These are phyloP conservation scores for Metschnikowia sp. DNA, from an alignment of 805 yeast species.

Conservation along the genomic window DNA sequence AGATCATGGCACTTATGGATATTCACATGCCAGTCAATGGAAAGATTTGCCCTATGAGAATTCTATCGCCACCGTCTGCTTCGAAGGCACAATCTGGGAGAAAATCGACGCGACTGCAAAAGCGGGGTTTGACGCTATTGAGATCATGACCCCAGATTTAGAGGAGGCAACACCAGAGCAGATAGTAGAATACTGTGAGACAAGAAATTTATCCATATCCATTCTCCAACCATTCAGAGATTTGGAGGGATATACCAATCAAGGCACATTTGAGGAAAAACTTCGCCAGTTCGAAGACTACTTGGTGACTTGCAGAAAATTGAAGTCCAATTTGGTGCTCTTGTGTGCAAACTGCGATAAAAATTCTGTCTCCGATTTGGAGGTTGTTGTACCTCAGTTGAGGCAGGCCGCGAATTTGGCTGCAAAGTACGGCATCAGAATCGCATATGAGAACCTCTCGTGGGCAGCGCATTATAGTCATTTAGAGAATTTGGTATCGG, in stretches of 20 bases:
- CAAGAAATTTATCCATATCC: conserved; percentile 6
- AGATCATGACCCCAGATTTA: conserved; percentile 14
- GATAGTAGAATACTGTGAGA: conserved; percentile 8
- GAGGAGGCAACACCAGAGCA: conserved; percentile 3
- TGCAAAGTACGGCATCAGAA: conserved; percentile 12
- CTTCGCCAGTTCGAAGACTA: conserved; percentile 10
- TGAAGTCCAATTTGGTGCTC: conserved; percentile 11
- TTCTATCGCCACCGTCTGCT: conserved; percentile 13
- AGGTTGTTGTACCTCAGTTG: conserved; percentile 13
- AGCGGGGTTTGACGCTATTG: conserved; percentile 17
- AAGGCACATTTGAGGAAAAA: conserved; percentile 4
- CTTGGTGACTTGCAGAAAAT: conserved; percentile 5
- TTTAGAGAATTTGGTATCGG: conserved; percentile 15
- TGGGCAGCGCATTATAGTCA: conserved; percentile 23
- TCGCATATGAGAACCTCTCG: conserved; percentile 26
- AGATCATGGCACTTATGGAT: too few relatives aligned
- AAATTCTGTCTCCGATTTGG: conserved; percentile 6
- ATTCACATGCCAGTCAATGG: background rate
- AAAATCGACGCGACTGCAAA: conserved; percentile 12
- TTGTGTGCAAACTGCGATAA: conserved; percentile 15
- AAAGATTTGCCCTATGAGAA: conserved; percentile 2
- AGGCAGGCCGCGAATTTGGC: conserved; percentile 14
- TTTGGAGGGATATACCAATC: conserved; percentile 13
- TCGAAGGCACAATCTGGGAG: conserved; percentile 13
- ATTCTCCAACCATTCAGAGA: conserved; percentile 18